Evolutionary conservation across 129 eudicot species (phyloP).

Genomic region (Ambrosia artemisiifolia): DNA sequence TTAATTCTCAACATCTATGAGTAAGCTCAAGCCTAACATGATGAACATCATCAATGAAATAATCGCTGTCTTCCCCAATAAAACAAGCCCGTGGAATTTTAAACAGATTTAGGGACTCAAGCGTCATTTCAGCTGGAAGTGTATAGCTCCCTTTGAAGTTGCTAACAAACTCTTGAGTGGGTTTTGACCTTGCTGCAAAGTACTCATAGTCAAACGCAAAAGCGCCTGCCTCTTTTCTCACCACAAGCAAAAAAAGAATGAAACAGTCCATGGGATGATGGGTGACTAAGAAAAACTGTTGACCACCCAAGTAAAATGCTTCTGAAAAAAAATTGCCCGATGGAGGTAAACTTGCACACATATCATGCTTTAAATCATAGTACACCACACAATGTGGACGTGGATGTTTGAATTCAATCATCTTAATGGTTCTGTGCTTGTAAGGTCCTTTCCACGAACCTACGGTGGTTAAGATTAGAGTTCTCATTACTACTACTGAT

Average conservation of each 20-base stretch:
- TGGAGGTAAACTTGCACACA: constrained; percentile 52
- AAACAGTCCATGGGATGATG: constrained; percentile 74
- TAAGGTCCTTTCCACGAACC: constrained; percentile 58
- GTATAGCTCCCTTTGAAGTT: constrained; percentile 53
- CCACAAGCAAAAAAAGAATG: constrained; percentile 75
- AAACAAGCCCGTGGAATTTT: constrained; percentile 54
- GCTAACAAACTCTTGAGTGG: constrained; percentile 40
- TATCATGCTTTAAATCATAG: constrained; percentile 60
- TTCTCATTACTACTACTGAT: constrained; percentile 32
- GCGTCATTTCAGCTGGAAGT: constrained; percentile 71
- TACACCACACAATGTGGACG: constrained; percentile 71
- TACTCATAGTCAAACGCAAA: constrained; percentile 74
- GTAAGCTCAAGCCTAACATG: constrained; percentile 64
- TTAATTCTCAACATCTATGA: constrained; percentile 31
- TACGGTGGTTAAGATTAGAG: constrained; percentile 9
- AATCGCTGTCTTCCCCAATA: constrained; percentile 54
- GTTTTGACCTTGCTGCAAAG: constrained; percentile 62
- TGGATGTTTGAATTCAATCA: constrained; percentile 60
- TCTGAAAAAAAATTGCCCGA: constrained; percentile 58
- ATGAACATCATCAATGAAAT: constrained; percentile 56
- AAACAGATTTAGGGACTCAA: constrained; percentile 66
- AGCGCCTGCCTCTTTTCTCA: constrained; percentile 45
- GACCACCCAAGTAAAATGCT: constrained; percentile 76
- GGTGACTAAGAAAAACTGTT: constrained; percentile 67
- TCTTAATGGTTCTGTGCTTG: constrained; percentile 65